Conservation (phyloP, 1,284 basidiomycete species). For the Ceratobasidium sp. region DNA sequence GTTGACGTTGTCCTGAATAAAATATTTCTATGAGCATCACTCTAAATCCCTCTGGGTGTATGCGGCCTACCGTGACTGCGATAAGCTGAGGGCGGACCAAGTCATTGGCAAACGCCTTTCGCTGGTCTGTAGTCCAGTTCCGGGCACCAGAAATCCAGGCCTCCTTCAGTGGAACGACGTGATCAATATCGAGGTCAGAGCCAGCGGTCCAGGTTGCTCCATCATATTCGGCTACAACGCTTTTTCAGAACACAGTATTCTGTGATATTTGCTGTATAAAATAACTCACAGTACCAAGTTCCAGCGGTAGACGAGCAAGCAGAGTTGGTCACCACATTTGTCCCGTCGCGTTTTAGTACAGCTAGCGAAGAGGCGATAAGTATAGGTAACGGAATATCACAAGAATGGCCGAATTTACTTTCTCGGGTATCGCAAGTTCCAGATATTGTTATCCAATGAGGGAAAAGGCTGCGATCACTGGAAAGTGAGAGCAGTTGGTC, state of each 20-base stretch:
- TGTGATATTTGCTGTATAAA: not conserved
- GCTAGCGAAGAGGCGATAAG: not conserved
- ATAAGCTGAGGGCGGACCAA: slow-evolving; percentile 60
- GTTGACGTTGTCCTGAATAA: slow-evolving; percentile 49
- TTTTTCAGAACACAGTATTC: not conserved
- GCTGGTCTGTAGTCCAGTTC: slow-evolving; percentile 57
- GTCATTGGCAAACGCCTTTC: slow-evolving; percentile 62
- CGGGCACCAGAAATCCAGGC: slow-evolving; percentile 63
- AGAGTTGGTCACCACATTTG: slow-evolving; percentile 40
- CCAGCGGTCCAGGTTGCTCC: slow-evolving; percentile 58
- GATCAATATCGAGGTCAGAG: slow-evolving; percentile 63
- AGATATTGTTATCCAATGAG: slow-evolving; percentile 59
- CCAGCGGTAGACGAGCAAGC: not conserved
- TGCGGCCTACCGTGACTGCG: slow-evolving; percentile 54
- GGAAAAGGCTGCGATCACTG: slow-evolving; percentile 53
- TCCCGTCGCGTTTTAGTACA: slow-evolving; percentile 55
- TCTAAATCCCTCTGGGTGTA: not conserved
- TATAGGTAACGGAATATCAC: not conserved
- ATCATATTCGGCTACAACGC: slow-evolving; percentile 53
- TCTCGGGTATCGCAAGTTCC: slow-evolving; percentile 63
- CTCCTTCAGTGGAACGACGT: slow-evolving; percentile 46
- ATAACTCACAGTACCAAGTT: slow-evolving; percentile 14
- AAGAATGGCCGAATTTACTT: slow-evolving; percentile 48
- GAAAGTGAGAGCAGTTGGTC: slow-evolving; percentile 47
- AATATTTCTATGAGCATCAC: not conserved